Conservation (phyloP, 1,284 basidiomycete species). For the Pascua sp. region DNA sequence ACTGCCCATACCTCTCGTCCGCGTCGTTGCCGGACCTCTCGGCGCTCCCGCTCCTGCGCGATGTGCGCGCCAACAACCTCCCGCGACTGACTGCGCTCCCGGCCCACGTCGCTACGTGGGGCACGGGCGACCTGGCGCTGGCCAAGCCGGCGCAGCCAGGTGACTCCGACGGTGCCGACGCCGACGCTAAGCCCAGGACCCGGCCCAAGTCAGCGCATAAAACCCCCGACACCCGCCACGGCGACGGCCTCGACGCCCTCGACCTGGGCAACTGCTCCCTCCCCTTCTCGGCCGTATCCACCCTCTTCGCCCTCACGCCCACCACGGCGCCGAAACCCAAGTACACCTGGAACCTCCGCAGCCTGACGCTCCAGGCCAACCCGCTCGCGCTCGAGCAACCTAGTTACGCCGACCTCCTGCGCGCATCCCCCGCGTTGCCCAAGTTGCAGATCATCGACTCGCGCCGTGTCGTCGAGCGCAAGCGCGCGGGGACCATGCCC, state of each 20-base stretch:
- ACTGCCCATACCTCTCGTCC: conserved; percentile 37
- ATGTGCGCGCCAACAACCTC: conserved; percentile 45
- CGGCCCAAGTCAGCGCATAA: too few relatives aligned
- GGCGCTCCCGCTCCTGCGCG: conserved; percentile 38
- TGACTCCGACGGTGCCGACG: conserved; percentile 7
- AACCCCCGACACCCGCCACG: conserved; percentile 7
- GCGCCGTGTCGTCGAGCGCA: conserved; percentile 42
- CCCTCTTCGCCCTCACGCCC: conserved; percentile 21
- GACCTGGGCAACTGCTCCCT: conserved; percentile 45
- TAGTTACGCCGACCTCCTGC: conserved; percentile 33
- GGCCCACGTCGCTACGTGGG: conserved; percentile 34
- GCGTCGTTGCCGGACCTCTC: conserved; percentile 38
- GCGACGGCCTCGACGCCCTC: conserved; percentile 42
- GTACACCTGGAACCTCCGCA: conserved; percentile 26
- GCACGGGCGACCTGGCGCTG: conserved; percentile 33
- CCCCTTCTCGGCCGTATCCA: conserved; percentile 20
- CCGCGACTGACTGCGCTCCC: conserved; percentile 36
- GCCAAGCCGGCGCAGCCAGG: conserved; percentile 1
- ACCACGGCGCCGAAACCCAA: conserved; percentile 5
- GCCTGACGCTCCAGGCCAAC: conserved; percentile 40
- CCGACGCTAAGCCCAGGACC: not conserved
- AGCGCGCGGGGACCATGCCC: conserved; percentile 31
- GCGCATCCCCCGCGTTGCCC: conserved; percentile 29
- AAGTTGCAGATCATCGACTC: conserved; percentile 46
- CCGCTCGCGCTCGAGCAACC: conserved; percentile 33